Evolutionary conservation across 2,329 filamentous ascomycete species (phyloP).

Genomic region (Arachnopeziza araneosa): DNA sequence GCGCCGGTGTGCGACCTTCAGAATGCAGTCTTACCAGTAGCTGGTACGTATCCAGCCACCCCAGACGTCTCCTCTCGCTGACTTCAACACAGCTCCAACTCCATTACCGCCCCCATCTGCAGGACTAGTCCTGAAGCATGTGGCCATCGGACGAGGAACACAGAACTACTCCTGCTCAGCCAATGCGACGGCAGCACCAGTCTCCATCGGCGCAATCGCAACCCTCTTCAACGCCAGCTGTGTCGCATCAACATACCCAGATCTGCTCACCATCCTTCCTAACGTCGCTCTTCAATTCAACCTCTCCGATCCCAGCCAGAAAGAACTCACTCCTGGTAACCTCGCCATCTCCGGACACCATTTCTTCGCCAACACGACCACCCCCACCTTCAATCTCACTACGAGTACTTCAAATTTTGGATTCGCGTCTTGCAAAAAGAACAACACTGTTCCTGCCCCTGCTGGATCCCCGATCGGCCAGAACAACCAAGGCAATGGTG

Average conservation of each 20-base stretch:
- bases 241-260: conserved; percentile 63
- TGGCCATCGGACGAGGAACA: conserved; percentile 81
- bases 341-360: conserved; percentile 68
- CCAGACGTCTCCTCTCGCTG: neutral
- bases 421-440: conserved; percentile 57
- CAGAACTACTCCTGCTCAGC: conserved; percentile 88
- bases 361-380: conserved; percentile 67
- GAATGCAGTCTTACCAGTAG: conserved; percentile 43
- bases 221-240: conserved; percentile 86
- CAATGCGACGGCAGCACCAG: conserved; percentile 56
- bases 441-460: conserved; percentile 57
- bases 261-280: conserved; percentile 60
- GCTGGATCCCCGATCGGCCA: conserved; percentile 51
- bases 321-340: conserved; percentile 48
- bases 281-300: conserved; percentile 63
- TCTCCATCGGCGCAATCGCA: conserved; percentile 67
- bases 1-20: conserved; percentile 50
- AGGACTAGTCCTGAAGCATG: conserved; percentile 64
- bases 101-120: conserved; percentile 52
- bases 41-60: conserved; percentile 36
- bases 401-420: conserved; percentile 50
- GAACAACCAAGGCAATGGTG: conserved; percentile 52
- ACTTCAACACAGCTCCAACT: neutral
- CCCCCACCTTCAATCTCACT: conserved; percentile 77
- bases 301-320: conserved; percentile 36